Conservation (phyloP, 306 rosid species). For the Arachis hypogaea region DNA sequence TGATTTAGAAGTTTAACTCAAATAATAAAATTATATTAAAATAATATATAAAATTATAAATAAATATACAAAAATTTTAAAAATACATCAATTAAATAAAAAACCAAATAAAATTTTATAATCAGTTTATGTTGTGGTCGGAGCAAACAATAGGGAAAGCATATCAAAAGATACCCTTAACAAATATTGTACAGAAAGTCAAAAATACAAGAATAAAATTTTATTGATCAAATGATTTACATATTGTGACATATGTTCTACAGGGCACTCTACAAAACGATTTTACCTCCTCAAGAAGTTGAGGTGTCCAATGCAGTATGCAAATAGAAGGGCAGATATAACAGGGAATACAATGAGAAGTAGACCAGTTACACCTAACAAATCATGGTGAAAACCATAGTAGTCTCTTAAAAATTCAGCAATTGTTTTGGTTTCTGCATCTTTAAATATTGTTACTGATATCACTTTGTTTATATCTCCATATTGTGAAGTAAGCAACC, state of each 20-base stretch:
- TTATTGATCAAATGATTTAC: neutral
- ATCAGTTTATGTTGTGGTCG: too few relatives aligned
- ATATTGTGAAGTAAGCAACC: slow-evolving; percentile 66
- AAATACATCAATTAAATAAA: too few relatives aligned
- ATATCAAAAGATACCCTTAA: too few relatives aligned
- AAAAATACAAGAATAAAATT: neutral
- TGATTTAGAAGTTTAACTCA: too few relatives aligned
- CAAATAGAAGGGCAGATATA: slow-evolving; percentile 52
- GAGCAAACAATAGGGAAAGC: too few relatives aligned
- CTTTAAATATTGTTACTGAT: slow-evolving; percentile 49
- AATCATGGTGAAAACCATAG: slow-evolving; percentile 54
- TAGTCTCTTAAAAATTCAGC: slow-evolving; percentile 57
- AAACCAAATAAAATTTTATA: too few relatives aligned
- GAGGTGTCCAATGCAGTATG: slow-evolving; percentile 52
- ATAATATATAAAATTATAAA: too few relatives aligned
- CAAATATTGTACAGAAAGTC: too few relatives aligned
- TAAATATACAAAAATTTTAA: too few relatives aligned
- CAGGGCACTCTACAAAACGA: neutral
- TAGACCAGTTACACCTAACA: slow-evolving; percentile 49
- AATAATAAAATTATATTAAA: too few relatives aligned
- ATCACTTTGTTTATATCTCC: slow-evolving; percentile 53
- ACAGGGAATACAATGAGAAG: slow-evolving; percentile 49
- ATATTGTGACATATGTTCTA: neutral
- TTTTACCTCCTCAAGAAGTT: slow-evolving; percentile 63
- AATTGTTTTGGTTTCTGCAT: slow-evolving; percentile 46